Base-by-base conservation (phyloP, 164 flowering plant genomes). In the Euptelea pleiosperma region DNA sequence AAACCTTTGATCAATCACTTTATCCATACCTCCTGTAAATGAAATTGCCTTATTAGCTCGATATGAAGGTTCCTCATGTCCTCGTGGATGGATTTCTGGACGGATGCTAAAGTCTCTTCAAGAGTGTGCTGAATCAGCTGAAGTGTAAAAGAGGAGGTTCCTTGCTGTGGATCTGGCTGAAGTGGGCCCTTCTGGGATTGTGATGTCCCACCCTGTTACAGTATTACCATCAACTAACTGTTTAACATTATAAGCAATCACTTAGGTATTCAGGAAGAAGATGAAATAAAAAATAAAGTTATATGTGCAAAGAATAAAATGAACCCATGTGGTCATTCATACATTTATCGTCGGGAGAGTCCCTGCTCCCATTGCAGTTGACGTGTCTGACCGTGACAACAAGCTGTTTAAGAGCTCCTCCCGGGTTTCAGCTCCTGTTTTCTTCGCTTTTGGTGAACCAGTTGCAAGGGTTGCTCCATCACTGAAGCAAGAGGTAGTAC, bases 41-140 rank as follows among this genome's bases (percentile, higher is more conserved):
- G 75, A 34, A 83, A 89, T 59, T 94, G 99, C 63, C 96, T 85
- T 37, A 91, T 53, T 55, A 94, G 71, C 77, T 94, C 99, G 41
- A 91, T 80, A 65, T 94, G 99, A 68, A 94, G 88, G 71, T 94
- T 94, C 67, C 96, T 77, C 80, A 87, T 71, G 63, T 87, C 97
- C 30, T 81, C 98, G 16, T 91, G 97, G 28, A 81, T 79, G 22
- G 96, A 85, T 62, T 82, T 80, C 75, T 91, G 96, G 57, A 86
- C 77, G 12, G 97, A 76, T 52, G 75, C 66, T 22, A 87, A 85
- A 34, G 85, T 83, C 67, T 89, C 97, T 61, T 87, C 91, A 24
- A 89, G 79, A 11, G 94, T 81, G 9, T 81, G 87, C 68, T 92
- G 98, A 64, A 92, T 78, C 33, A 89, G 80, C 77, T 92, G 97